Conservation (phyloP, 805 yeast genomes). For the Teunomyces stri region DNA sequence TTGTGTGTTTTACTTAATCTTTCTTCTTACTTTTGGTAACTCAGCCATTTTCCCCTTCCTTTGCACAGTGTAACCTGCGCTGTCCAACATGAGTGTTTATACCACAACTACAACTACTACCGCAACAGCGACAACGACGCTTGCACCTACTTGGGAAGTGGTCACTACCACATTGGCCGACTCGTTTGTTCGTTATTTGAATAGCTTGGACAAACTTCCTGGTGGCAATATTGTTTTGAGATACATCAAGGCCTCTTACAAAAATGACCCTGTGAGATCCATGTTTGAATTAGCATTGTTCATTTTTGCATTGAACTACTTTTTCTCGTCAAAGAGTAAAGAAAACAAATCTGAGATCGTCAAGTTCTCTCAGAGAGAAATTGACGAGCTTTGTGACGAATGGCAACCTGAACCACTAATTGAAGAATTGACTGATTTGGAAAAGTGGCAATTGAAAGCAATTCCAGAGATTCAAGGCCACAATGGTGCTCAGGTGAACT, state of each 20-base stretch:
- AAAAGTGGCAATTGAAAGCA: constrained; percentile 59
- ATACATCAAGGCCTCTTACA: constrained; percentile 82
- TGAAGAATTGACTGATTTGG: constrained; percentile 47
- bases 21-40: neutral
- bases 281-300: constrained; percentile 73
- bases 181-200: constrained; percentile 33
- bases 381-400: constrained; percentile 80
- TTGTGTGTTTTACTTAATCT: neutral
- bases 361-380: constrained; percentile 56
- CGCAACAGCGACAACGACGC: constrained; percentile 23
- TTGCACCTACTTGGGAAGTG: constrained; percentile 39
- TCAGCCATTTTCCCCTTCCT: neutral
- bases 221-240: constrained; percentile 60
- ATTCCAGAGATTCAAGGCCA: constrained; percentile 64
- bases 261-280: constrained; percentile 91
- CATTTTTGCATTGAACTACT: constrained; percentile 80
- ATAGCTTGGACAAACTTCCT: constrained; percentile 42
- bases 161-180: constrained; percentile 31
- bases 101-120: constrained; percentile 27
- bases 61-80: neutral
- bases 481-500: constrained; percentile 41
- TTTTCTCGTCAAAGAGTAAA: constrained; percentile 72
- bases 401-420: constrained; percentile 92
- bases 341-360: constrained; percentile 72
- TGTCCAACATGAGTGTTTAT: neutral